phyloP scores from a whole-genome alignment of 2,329 filamentous ascomycete species.

The Fusarium xylarioides region DNA sequence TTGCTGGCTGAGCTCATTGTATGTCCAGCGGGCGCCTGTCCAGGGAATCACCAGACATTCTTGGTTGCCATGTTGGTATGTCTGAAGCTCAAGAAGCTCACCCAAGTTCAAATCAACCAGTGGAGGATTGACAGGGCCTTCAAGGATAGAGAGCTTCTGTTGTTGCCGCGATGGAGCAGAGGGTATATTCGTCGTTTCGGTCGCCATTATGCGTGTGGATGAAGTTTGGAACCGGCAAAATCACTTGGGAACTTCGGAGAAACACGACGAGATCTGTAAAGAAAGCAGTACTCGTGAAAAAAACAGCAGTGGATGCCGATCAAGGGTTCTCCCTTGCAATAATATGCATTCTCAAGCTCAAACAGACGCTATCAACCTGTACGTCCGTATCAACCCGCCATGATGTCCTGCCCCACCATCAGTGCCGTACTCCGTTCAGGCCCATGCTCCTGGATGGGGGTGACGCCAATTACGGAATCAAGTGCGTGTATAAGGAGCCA shows the following conservation, averaged over 20 bases:
- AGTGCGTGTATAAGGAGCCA: constrained; percentile 1
- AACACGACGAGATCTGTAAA: background rate
- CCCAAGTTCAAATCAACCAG: constrained; percentile 77
- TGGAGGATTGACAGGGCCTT: constrained; percentile 74
- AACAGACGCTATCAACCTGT: constrained; percentile 25
- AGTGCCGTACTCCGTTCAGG: constrained; percentile 29
- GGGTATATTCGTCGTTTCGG: constrained; percentile 41
- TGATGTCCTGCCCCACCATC: constrained; percentile 33
- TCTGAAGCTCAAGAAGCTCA: constrained; percentile 77
- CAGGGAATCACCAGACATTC: constrained; percentile 80
- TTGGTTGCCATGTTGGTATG: constrained; percentile 68
- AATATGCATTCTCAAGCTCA: constrained; percentile 27
- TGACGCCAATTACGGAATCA: constrained; percentile 27
- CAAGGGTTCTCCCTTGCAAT: constrained; percentile 23
- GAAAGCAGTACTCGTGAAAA: background rate
- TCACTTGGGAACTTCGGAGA: background rate
- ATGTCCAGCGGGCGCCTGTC: constrained; percentile 79
- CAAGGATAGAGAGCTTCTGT: constrained; percentile 66
- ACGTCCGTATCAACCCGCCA: constrained; percentile 35
- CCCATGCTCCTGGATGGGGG: constrained; percentile 27
- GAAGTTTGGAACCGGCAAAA: background rate
- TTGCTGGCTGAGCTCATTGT: constrained; percentile 70
- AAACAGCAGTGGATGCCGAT: background rate
- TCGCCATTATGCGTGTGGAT: constrained; percentile 41
- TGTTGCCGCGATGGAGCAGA: constrained; percentile 43